Evolutionary conservation across 345 rosid genomes (phyloP).

Genomic region (Hibiscus mutabilis): DNA sequence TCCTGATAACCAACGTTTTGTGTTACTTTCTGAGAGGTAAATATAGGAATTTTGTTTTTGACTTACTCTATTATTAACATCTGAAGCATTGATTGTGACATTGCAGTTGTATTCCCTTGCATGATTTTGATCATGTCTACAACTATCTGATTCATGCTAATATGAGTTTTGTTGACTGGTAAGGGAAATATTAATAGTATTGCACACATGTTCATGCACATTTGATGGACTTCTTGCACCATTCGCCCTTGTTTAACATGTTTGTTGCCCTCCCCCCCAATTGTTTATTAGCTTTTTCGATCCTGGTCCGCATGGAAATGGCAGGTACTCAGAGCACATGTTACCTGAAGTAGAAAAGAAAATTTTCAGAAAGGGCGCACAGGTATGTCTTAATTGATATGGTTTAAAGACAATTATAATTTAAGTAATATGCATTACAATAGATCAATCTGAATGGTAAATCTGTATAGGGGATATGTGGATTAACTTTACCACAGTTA

Average conservation of each 20-base stretch:
- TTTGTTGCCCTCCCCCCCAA: neutral
- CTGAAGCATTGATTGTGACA: constrained; percentile 11
- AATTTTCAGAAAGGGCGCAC: constrained; percentile 98
- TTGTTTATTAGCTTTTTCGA: constrained; percentile 68
- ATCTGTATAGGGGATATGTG: neutral
- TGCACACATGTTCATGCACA: neutral
- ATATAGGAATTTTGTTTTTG: neutral
- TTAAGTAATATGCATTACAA: neutral
- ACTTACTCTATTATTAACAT: neutral
- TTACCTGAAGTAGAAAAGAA: constrained; percentile 64
- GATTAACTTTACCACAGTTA: neutral
- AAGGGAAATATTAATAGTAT: constrained; percentile 15
- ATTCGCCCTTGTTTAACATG: constrained; percentile 8
- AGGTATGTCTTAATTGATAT: constrained; percentile 41
- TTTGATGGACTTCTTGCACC: neutral
- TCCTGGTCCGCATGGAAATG: constrained; percentile 95
- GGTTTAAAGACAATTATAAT: neutral
- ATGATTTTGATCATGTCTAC: constrained; percentile 76
- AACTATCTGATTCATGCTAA: constrained; percentile 75
- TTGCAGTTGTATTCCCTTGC: constrained; percentile 91
- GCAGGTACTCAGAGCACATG: constrained; percentile 91
- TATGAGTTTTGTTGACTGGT: too few relatives aligned
- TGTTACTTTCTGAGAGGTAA: constrained; percentile 95
- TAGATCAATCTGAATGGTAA: neutral
- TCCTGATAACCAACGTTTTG: constrained; percentile 92